Evolutionary conservation across 257 asterid species (phyloP).

Genomic region (Solanum tacnaense): DNA sequence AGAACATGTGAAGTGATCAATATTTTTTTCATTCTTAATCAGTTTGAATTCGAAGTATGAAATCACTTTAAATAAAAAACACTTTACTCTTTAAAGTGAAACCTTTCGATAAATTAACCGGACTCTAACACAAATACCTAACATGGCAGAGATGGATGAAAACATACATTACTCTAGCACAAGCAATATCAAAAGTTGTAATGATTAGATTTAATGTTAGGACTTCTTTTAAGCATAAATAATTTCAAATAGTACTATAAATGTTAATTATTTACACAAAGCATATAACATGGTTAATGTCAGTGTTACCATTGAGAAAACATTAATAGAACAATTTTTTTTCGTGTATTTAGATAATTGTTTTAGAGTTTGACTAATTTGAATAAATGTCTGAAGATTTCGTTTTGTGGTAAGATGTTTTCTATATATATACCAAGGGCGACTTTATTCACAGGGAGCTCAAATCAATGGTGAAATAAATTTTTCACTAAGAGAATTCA

Average conservation of each 20-base stretch:
- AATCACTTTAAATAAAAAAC: background rate
- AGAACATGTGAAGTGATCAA: no score
- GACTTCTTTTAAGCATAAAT: background rate
- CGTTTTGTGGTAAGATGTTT: background rate
- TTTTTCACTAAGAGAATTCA: background rate
- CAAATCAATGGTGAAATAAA: accelerated
- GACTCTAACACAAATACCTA: background rate
- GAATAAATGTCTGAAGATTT: background rate
- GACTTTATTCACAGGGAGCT: background rate
- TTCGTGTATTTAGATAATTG: background rate
- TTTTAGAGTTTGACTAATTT: background rate
- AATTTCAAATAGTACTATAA: background rate
- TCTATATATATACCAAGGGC: background rate
- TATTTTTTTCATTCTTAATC: no score
- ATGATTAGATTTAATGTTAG: background rate
- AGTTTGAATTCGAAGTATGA: no score
- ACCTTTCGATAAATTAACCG: accelerated
- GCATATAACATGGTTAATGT: background rate
- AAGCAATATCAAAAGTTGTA: background rate
- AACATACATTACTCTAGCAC: background rate
- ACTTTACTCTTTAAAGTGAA: background rate
- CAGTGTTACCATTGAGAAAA: background rate
- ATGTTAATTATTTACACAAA: background rate
- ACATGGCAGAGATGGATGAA: background rate
- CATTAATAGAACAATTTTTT: background rate